phyloP scores from a whole-genome alignment of 345 rosid genomes.

The Eucalyptus victrix region DNA sequence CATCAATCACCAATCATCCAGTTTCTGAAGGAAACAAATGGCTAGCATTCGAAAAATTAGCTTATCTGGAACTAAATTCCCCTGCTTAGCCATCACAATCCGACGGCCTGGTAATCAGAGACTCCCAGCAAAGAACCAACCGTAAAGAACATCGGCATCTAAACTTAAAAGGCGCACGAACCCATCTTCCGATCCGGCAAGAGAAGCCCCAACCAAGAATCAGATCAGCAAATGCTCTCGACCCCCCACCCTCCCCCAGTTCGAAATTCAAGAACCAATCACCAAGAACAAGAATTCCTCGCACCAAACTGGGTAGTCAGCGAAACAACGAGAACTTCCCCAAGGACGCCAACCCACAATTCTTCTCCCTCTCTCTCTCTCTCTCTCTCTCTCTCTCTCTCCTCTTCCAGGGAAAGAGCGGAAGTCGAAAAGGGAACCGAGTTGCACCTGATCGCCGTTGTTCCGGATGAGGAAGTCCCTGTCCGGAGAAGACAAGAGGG shows the following conservation, averaged over 20 bases:
- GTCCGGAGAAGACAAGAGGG: constrained; percentile 35
- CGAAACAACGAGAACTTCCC: background rate
- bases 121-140: background rate
- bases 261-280: background rate
- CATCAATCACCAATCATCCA: background rate
- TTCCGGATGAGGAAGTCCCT: constrained; percentile 56
- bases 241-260: background rate
- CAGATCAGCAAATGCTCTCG: background rate
- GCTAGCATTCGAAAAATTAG: background rate
- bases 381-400: too few species aligned
- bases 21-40: background rate
- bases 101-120: background rate
- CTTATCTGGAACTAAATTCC: background rate
- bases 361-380: background rate
- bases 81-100: background rate
- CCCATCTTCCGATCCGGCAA: background rate
- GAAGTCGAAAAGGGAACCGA: background rate
- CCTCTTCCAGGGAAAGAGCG: background rate
- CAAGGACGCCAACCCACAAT: background rate
- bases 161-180: background rate
- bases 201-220: background rate
- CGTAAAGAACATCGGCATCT: background rate
- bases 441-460: constrained; percentile 35
- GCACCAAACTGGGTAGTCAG: background rate
- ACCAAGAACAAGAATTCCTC: background rate